These are phyloP conservation scores for Xylaria arbuscula DNA, from an alignment of 2,329 filamentous ascomycete genomes.

Conservation along the genomic window DNA sequence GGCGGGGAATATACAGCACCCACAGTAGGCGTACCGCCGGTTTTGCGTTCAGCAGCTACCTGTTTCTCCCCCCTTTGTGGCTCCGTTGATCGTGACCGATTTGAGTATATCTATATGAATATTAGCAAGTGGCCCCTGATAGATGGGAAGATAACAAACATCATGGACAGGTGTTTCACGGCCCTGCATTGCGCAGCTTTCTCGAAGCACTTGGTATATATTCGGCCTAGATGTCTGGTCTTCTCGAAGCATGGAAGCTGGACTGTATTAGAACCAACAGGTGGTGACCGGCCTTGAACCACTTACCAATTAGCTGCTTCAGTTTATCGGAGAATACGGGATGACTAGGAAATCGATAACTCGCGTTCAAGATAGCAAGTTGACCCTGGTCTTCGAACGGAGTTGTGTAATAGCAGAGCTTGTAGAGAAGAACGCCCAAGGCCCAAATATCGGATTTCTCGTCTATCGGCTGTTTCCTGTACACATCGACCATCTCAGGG, in stretches of 20 bases:
- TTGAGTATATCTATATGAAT: conserved; percentile 75
- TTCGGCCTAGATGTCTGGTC: conserved; percentile 82
- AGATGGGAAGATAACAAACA: conserved; percentile 64
- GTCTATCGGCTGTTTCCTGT: conserved; percentile 94
- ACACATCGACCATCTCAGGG: conserved; percentile 99
- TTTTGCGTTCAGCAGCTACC: conserved; percentile 62
- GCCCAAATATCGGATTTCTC: conserved; percentile 99
- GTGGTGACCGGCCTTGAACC: conserved; percentile 3
- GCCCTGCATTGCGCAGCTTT: conserved; percentile 89
- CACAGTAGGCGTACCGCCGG: conserved; percentile 70
- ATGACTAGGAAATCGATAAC: conserved; percentile 89
- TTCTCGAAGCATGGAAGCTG: conserved; percentile 88
- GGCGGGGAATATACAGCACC: conserved; percentile 86
- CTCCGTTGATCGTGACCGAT: conserved; percentile 73
- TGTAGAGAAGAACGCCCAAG: conserved; percentile 92
- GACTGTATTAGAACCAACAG: conserved; percentile 37
- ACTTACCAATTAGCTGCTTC: conserved; percentile 87
- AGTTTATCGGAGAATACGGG: conserved; percentile 89
- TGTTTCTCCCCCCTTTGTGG: conserved; percentile 62
- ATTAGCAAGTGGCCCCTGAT: conserved; percentile 34
- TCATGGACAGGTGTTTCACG: conserved; percentile 89
- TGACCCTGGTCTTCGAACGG: conserved; percentile 98
- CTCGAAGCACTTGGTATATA: conserved; percentile 91
- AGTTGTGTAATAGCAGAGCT: conserved; percentile 98
- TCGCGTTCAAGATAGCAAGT: conserved; percentile 96